Conservation (phyloP, 2,329 filamentous ascomycete species). For the Penicillium sp. region DNA sequence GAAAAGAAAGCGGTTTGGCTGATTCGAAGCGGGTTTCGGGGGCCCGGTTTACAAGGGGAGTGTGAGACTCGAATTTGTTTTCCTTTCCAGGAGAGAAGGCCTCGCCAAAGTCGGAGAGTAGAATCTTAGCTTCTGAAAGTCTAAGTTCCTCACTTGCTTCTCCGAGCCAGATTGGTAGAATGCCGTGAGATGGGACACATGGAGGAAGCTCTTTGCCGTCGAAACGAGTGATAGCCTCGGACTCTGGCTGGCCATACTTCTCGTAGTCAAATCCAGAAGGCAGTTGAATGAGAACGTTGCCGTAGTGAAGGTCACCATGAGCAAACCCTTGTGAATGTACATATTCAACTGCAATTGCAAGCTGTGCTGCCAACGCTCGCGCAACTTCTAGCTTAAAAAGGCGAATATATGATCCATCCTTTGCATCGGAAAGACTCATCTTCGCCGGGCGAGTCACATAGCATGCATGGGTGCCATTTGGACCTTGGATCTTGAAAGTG, state of each 20-base stretch:
- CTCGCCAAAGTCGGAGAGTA: slow-evolving; percentile 35
- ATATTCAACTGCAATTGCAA: slow-evolving; percentile 28
- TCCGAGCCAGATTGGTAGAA: slow-evolving; percentile 34
- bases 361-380: slow-evolving; percentile 23
- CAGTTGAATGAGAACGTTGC: slow-evolving; percentile 31
- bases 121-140: slow-evolving; percentile 24
- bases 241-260: too few species aligned
- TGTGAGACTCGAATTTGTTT: slow-evolving; percentile 24
- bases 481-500: slow-evolving; percentile 10
- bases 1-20: slow-evolving; percentile 17
- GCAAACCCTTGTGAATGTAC: slow-evolving; percentile 27
- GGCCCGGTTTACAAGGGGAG: slow-evolving; percentile 27
- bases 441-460: slow-evolving; percentile 19
- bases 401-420: slow-evolving; percentile 20
- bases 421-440: slow-evolving; percentile 18
- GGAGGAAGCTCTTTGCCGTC: slow-evolving; percentile 21
- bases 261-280: slow-evolving; percentile 18
- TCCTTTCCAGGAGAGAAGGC: slow-evolving; percentile 28
- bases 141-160: slow-evolving; percentile 27
- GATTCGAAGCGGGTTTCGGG: slow-evolving; percentile 38
- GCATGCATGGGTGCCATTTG: slow-evolving; percentile 25
- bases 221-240: too few species aligned
- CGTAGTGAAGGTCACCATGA: slow-evolving; percentile 35
- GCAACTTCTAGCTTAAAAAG: slow-evolving; percentile 24
- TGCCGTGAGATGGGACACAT: slow-evolving; percentile 27